phyloP scores from a whole-genome alignment of 257 asterid genomes.

The Nicotiana tabacum region DNA sequence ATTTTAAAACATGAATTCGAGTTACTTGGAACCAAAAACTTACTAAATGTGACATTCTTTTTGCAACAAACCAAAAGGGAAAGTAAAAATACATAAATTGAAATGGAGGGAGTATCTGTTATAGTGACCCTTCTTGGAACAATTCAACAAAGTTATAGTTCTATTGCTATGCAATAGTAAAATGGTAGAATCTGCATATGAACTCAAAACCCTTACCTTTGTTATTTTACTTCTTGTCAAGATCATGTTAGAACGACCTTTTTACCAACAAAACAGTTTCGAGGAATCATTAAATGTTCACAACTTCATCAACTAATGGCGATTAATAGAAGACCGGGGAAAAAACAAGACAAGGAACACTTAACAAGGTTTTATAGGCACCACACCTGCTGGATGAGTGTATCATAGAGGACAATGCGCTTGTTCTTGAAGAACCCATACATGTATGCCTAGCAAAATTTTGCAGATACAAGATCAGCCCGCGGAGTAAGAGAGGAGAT shows the following conservation, averaged over 20 bases:
- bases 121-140: neutral
- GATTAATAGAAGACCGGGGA: constrained; percentile 6
- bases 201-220: neutral
- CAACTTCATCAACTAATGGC: constrained; percentile 2
- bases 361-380: constrained; percentile 3
- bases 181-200: neutral
- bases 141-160: neutral
- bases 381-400: constrained; percentile 92
- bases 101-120: neutral
- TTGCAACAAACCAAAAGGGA: too few relatives aligned
- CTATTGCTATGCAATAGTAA: neutral
- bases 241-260: neutral
- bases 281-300: neutral
- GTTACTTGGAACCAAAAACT: too few relatives aligned
- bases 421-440: constrained; percentile 95
- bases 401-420: constrained; percentile 93
- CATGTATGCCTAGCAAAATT: constrained; percentile 85
- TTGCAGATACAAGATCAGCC: constrained; percentile 7
- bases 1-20: too few relatives aligned
- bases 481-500: neutral
- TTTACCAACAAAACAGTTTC: neutral
- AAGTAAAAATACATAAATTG: too few relatives aligned
- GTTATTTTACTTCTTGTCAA: neutral
- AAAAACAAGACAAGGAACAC: neutral
- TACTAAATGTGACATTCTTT: too few relatives aligned